These are phyloP conservation scores for Polyporus tsugae DNA, from an alignment of 1,284 basidiomycete genomes.

Conservation along the genomic window DNA sequence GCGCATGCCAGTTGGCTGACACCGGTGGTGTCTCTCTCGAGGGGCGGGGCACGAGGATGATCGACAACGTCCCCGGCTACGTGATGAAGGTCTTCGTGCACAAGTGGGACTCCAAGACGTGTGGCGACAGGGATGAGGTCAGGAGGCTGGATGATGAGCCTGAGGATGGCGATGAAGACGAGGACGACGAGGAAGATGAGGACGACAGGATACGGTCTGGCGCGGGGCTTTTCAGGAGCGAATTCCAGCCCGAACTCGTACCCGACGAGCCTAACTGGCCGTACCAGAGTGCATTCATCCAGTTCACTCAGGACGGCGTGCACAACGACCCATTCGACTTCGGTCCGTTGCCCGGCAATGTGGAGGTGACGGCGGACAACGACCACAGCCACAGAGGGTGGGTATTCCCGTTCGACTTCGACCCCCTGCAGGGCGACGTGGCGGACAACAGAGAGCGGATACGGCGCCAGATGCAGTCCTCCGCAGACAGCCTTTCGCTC, in stretches of 20 bases:
- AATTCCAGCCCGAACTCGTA: background rate
- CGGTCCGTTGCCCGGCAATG: too few relatives aligned
- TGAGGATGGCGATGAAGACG: too few relatives aligned
- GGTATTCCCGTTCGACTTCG: too few relatives aligned
- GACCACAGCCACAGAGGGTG: too few relatives aligned
- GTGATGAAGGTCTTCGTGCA: background rate
- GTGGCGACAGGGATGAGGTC: too few relatives aligned
- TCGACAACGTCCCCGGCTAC: background rate
- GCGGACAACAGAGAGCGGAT: background rate
- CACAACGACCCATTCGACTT: slow-evolving; percentile 13
- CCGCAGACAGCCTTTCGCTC: background rate
- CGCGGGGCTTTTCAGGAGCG: slow-evolving; percentile 2
- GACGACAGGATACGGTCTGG: slow-evolving; percentile 1
- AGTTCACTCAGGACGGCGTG: background rate
- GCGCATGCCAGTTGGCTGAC: too few relatives aligned
- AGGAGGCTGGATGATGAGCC: too few relatives aligned
- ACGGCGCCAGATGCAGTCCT: background rate
- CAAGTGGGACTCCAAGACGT: background rate
- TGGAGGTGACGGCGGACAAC: background rate
- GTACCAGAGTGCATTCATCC: background rate
- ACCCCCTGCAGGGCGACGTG: too few relatives aligned
- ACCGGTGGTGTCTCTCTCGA: background rate
- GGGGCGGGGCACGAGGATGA: background rate
- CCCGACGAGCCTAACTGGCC: slow-evolving; percentile 9
- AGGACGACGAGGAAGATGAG: background rate